Evolutionary conservation across 164 flowering plant species (phyloP), one percentile per base, ranked within the genome.

Genomic region (Aristolochia californica): DNA sequence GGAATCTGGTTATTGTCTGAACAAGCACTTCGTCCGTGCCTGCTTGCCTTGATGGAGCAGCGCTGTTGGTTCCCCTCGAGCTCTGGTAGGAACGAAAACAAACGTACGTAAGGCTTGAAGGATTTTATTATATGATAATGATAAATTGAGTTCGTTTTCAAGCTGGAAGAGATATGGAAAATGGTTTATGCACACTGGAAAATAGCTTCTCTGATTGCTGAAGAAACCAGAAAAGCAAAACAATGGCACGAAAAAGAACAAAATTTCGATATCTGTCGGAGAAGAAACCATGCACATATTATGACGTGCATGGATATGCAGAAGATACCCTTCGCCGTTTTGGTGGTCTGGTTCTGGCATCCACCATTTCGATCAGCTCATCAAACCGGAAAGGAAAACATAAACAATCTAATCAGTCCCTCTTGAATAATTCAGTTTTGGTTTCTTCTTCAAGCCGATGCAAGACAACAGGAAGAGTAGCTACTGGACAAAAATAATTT

Each of bases 281-380:
- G 18, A 22, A 27, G 2, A 25, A 25, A 24, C 24, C 60, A n/a
- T n/a, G n/a, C n/a, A n/a, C n/a, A n/a, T n/a, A n/a, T n/a, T n/a
- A n/a, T n/a, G n/a, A n/a, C n/a, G n/a, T n/a, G n/a, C n/a, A n/a
- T n/a, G n/a, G n/a, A n/a, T n/a, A n/a, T n/a, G n/a, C 75, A 13
- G 69, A 60, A 16, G 66, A 65, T 16, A 63, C 73, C 65, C 63
- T 67, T 57, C 74, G 67, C 51, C 76, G 64, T 66, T 75, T 77
- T 28, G 75, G 71, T 11, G 55, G 66, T 59, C 71, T 70, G 5
- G 62, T 66, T 70, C 61, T 70, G 2, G 66, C 54, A 27, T 74
- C 66, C 68, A 77, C 67, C 67, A 77, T 67, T 40, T 70, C 73
- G 43, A 75, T 66, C 62, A 80, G 72, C 70, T 74, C 77, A 52